phyloP scores from a whole-genome alignment of 768 basidiomycete species.

The Polyporus arcularius region DNA sequence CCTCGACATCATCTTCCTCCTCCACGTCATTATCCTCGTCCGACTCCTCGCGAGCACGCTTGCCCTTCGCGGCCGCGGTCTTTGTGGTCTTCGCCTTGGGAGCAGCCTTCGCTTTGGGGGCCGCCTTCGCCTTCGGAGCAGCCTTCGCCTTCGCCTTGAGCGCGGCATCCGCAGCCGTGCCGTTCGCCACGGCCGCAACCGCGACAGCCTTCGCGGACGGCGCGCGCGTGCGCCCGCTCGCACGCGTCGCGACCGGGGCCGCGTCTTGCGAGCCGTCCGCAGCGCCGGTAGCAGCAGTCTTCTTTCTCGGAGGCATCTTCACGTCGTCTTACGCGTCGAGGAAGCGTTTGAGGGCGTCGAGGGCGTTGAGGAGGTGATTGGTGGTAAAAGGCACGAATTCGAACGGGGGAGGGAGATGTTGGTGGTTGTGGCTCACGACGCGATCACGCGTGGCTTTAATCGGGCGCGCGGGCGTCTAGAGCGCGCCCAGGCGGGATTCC shows the following conservation, averaged over 20 bases:
- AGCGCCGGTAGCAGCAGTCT: conserved; percentile 35
- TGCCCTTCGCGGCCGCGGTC: neutral
- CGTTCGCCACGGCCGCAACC: conserved; percentile 16
- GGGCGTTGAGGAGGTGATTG: no score
- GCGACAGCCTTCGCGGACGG: conserved; percentile 25
- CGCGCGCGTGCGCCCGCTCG: conserved; percentile 32
- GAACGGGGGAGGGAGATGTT: neutral
- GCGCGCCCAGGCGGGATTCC: neutral
- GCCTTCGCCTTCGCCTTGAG: conserved; percentile 29
- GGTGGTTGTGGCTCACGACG: neutral
- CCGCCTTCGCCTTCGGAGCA: conserved; percentile 20
- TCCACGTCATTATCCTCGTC: conserved; percentile 26
- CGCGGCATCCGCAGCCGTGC: conserved; percentile 21
- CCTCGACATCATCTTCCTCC: neutral
- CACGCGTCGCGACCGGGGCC: conserved; percentile 33
- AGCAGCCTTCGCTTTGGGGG: no score
- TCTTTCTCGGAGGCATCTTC: conserved; percentile 40
- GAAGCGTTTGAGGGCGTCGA: no score
- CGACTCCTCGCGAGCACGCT: conserved; percentile 19
- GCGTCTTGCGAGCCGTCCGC: conserved; percentile 26
- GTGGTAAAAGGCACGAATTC: no score
- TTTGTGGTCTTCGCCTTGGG: conserved; percentile 12
- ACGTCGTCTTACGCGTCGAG: neutral
- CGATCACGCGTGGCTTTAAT: conserved; percentile 3
- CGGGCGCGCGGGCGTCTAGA: neutral